phyloP scores from a whole-genome alignment of 805 yeast species.

The Cyberlindnera xylosilytica region DNA sequence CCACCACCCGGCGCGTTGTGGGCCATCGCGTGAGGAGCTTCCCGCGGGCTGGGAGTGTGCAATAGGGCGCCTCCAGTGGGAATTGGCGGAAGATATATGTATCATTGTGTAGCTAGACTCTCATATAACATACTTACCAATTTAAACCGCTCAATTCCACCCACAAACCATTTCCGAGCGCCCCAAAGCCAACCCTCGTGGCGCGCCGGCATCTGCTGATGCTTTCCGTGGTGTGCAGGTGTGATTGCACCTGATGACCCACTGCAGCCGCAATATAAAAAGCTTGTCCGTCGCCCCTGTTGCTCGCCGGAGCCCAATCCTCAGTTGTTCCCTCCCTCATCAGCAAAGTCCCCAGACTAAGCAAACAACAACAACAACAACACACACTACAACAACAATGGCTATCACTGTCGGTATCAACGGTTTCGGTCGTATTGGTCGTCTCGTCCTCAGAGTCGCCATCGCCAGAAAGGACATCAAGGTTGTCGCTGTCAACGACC shows the following conservation, averaged over 20 bases:
- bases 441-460: conserved; percentile 84
- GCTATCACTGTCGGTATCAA: conserved; percentile 64
- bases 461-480: conserved; percentile 47
- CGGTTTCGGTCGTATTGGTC: conserved; percentile 95
- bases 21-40: neutral
- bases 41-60: neutral
- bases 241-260: conserved; percentile 1
- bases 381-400: conserved; percentile 13
- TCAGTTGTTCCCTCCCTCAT: neutral
- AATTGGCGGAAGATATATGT: no score
- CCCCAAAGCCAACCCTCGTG: no score
- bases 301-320: no score
- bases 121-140: no score
- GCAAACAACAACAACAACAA: neutral
- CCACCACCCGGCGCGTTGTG: conserved; percentile 5
- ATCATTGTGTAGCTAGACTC: no score
- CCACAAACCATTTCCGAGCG: no score
- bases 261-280: conserved; percentile 2
- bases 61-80: no score
- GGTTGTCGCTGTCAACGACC: conserved; percentile 88
- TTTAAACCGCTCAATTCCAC: no score
- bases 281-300: neutral
- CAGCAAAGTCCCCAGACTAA: conserved; percentile 1
- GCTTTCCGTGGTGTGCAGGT: conserved; percentile 1
- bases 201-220: conserved; percentile 15